Evolutionary conservation across 805 yeast genomes (phyloP), one percentile per base, ranked within the genome.

Genomic region (Pichia membranifaciens): DNA sequence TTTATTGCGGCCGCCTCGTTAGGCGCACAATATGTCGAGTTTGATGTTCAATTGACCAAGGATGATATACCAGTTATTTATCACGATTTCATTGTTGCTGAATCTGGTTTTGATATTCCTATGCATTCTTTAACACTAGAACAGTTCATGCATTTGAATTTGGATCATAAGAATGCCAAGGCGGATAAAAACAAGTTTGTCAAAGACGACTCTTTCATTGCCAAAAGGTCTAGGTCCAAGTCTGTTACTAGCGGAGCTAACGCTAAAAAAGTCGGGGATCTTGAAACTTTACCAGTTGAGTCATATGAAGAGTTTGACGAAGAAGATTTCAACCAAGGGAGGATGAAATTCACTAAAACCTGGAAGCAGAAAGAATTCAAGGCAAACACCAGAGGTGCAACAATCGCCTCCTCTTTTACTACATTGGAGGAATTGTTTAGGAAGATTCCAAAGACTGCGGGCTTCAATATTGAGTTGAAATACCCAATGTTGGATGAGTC

Each of bases 401-500:
- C 93, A 1, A 87, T 91, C 61, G 96, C 96, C 7, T 87, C 96
- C 0, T 83, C 87, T 29, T 91, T 91, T 64, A 95, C 91, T 8
- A 89, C 97, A 0, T 72, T 91, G 54, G 83, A 78, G 57, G 96
- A 90, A 54, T 74, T 90, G 41, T 88, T 91, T 69, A 75, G 76
- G 58, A 86, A 86, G 54, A 68, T 91, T 22, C 97, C 98, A 1
- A 71, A 74, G 48, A 77, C 75, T 49, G 95, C 90, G 15, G 98
- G 98, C 0, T 90, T 93, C 69, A 91, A 91, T 60, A 87, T 91
- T 51, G 98, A 91, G 65, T 82, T 93, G 66, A 89, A 91, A 62
- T 91, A 89, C 61, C 98, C 98, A 2, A 86, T 91, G 93, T 73
- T 88, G 44, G 95, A 88, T 62, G 98, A 91, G 67, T 90, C 95